Evolutionary conservation across 1,284 basidiomycete genomes (phyloP), one percentile per base, ranked within the genome.

Genomic region (Uromyces viciae-fabae): DNA sequence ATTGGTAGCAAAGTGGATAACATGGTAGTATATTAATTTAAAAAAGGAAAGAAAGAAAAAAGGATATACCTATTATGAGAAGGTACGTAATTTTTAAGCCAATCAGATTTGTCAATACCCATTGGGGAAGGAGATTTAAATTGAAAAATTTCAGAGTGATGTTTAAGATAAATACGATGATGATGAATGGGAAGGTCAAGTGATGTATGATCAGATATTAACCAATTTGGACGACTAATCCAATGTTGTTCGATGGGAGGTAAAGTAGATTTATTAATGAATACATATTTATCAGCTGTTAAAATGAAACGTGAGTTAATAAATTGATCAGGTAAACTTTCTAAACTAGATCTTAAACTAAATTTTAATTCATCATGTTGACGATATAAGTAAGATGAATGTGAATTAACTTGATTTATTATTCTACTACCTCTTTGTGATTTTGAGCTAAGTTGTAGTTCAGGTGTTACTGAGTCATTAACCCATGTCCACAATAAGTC

Each of bases 401-500:
- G 40, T 2, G 36, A n/a, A 8, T 15, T 58, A n/a, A n/a, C n/a
- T n/a, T n/a, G n/a, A n/a, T n/a, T n/a, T n/a, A n/a, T n/a, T n/a
- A n/a, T n/a, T n/a, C n/a, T n/a, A n/a, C n/a, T n/a, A n/a, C n/a
- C n/a, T n/a, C n/a, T n/a, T 25, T 54, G 22, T 4, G 52, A 5
- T 7, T 19, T 7, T 19, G 52, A 25, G 7, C 15, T 19, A 19
- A 54, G 46, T 22, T 49, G 22, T 4, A 19, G 4, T 19, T 54
- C 15, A 25, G 52, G 28, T 19, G 14, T 14, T 38, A 11, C 25
- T 7, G 75, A 66, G 19, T 49, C 22, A 56, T 79, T 79, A 17
- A 56, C 64, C 76, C 76, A 79, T 3, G 76, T 79, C 76, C 76
- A 79, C 22, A 79, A 14, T n/a, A 79, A 36, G 36, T 79, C 76